These are phyloP conservation scores for Annulohypoxylon nitens DNA, from an alignment of 495 filamentous ascomycete genomes.

Conservation along the genomic window DNA sequence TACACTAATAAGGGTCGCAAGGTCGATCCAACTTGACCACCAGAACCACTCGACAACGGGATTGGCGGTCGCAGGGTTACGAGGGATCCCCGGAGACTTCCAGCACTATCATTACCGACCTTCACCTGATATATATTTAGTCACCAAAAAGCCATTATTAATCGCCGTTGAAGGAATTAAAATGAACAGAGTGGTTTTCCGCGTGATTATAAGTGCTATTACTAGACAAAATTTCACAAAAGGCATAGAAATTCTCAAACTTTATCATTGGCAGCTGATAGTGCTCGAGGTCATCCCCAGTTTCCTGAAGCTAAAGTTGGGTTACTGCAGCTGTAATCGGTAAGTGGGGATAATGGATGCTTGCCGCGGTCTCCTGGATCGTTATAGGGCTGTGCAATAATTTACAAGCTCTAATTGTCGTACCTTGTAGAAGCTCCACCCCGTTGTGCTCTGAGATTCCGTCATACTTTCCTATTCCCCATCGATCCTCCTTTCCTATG, in stretches of 20 bases:
- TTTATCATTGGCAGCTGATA: constrained; percentile 34
- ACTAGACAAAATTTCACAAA: constrained; percentile 16
- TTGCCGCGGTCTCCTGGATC: neutral
- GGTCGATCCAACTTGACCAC: neutral
- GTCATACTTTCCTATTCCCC: constrained; percentile 12
- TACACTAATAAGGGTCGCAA: constrained; percentile 5
- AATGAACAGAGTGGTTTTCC: constrained; percentile 18
- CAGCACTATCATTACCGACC: constrained; percentile 32
- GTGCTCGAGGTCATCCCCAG: constrained; percentile 37
- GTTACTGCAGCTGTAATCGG: constrained; percentile 33
- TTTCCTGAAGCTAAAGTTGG: constrained; percentile 19
- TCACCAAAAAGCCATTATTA: constrained; percentile 18
- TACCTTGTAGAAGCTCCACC: constrained; percentile 13
- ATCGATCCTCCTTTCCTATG: neutral
- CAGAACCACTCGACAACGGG: constrained; percentile 24
- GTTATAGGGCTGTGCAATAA: constrained; percentile 40
- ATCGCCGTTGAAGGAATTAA: neutral
- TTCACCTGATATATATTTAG: constrained; percentile 11
- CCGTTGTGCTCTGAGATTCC: neutral
- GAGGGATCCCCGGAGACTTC: constrained; percentile 19
- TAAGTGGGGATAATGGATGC: constrained; percentile 32
- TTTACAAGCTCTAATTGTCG: neutral
- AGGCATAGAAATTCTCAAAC: constrained; percentile 18
- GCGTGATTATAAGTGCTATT: no score
- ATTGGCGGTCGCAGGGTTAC: constrained; percentile 22